Percentiles rank a stretch among this genome's conserved stretches.
Evolutionary conservation across 2,329 filamentous ascomycete genomes (phyloP).

Genomic region (Ceratocystis albifundus): DNA sequence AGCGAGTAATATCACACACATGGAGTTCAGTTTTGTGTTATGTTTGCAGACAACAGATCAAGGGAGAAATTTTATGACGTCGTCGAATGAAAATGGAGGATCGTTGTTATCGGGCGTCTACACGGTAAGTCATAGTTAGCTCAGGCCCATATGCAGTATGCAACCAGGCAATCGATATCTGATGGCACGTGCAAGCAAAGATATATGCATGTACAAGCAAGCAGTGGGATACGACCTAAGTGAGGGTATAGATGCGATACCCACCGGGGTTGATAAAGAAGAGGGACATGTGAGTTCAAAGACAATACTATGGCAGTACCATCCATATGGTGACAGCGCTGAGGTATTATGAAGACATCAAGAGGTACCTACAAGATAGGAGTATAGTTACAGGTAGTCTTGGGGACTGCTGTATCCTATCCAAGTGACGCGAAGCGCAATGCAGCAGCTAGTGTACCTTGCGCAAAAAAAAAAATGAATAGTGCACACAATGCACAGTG

Average conservation of each 20-base stretch:
- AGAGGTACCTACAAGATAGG: not conserved
- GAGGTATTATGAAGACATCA: not conserved
- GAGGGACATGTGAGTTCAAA: not conserved
- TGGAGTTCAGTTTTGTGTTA: slow-evolving; percentile 7
- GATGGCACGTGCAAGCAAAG: not conserved
- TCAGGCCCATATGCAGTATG: slow-evolving; percentile 4
- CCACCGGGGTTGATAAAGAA: not conserved
- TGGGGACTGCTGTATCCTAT: not conserved
- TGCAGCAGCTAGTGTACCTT: not conserved
- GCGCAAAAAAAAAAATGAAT: not conserved
- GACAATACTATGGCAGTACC: not conserved
- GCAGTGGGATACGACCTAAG: not conserved
- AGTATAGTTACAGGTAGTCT: not conserved
- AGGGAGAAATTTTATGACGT: not conserved
- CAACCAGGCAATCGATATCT: not conserved
- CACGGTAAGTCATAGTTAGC: not conserved
- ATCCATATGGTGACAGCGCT: not conserved
- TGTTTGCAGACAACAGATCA: not conserved
- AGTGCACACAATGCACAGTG: not conserved
- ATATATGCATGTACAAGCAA: not conserved
- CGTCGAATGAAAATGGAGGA: not conserved
- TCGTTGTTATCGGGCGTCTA: not conserved
- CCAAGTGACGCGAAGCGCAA: not conserved
- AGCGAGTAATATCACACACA: slow-evolving; percentile 12
- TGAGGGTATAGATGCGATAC: not conserved